Evolutionary conservation across 371 early-diverging fungal genomes (phyloP), one percentile per base, ranked within the genome.

Genomic region (Thermomucor indicae-seudaticae): DNA sequence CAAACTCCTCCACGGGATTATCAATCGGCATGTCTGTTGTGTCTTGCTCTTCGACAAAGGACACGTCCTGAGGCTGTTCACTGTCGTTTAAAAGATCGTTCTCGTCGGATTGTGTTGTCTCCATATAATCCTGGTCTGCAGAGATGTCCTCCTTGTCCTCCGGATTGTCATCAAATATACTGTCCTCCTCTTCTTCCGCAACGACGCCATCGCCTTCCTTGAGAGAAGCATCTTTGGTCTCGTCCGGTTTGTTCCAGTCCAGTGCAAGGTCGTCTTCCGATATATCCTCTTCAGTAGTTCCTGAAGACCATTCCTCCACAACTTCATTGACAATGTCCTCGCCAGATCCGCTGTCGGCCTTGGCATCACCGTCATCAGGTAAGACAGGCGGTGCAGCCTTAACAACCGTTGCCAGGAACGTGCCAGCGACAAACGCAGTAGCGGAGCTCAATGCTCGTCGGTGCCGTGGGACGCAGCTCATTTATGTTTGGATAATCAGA

Each of bases 251-350:
- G 28, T 46, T 28, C 4, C 25, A 34, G 17, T 30, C 32, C 8
- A 46, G 19, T 3, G 28, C 16, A 20, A 23, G 32, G 7, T 51
- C 51, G 2, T 43, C 28, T n/a, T 43, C 17, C 12, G 4, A 24
- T 37, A 28, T 43, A 20, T 51, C 30, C 27, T 43, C 39, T 1
- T 34, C 47, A 24, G 20, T 35, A 16, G 32, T 32, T 11, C 37
- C 47, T 10, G 47, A 35, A 6, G 35, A 31, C 51, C 51, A 51
- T 23, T 51, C 51, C 17, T 51, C 43, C 22, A 44, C 44, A 17
- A 51, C 35, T 22, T 51, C 44, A 35, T 51, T 32, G 0, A 51
- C 44, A 19, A 51, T 28, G 1, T 51, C 51, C 28, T 43, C 37
- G 8, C 43, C 44, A 6, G 19, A 20, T 12, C 43, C 51, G 14